Conservation (phyloP, 164 flowering plant species). For the Echeveria elegans region DNA sequence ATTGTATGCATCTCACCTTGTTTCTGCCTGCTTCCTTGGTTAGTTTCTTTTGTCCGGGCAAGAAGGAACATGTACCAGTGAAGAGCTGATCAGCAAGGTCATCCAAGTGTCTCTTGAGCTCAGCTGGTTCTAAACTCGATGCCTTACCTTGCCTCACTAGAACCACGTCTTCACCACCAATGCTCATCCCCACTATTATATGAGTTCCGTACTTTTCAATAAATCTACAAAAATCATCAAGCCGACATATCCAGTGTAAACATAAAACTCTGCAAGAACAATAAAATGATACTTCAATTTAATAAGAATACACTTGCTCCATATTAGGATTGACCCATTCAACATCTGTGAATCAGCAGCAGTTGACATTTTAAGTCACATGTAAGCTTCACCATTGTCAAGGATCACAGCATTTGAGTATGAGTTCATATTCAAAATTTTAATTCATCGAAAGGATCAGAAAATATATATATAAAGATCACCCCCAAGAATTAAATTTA, state of each 20-base stretch:
- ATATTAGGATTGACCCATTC: not conserved
- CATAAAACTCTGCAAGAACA: no score
- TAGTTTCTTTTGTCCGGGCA: slow-evolving; percentile 22
- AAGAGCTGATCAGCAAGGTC: slow-evolving; percentile 72
- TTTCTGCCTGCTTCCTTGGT: not conserved
- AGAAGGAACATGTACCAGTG: slow-evolving; percentile 49
- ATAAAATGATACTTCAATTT: no score
- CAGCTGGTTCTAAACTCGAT: slow-evolving; percentile 51
- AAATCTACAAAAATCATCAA: slow-evolving; percentile 33
- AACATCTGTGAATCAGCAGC: slow-evolving; percentile 1
- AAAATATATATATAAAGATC: no score
- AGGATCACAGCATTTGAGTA: not conserved
- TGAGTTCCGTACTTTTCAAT: slow-evolving; percentile 87
- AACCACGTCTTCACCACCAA: slow-evolving; percentile 71
- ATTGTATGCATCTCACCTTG: not conserved
- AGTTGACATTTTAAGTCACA: not conserved
- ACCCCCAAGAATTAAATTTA: no score
- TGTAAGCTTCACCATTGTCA: not conserved
- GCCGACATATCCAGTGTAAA: not conserved
- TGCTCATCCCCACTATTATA: slow-evolving; percentile 56
- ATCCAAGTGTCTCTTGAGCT: slow-evolving; percentile 54
- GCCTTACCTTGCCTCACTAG: slow-evolving; percentile 55
- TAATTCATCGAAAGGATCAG: no score
- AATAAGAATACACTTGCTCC: not conserved
- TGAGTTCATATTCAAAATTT: not conserved